Evolutionary conservation across 352 stramenopile species (phyloP).

Genomic region (Phytophthora macrochlamydospora): DNA sequence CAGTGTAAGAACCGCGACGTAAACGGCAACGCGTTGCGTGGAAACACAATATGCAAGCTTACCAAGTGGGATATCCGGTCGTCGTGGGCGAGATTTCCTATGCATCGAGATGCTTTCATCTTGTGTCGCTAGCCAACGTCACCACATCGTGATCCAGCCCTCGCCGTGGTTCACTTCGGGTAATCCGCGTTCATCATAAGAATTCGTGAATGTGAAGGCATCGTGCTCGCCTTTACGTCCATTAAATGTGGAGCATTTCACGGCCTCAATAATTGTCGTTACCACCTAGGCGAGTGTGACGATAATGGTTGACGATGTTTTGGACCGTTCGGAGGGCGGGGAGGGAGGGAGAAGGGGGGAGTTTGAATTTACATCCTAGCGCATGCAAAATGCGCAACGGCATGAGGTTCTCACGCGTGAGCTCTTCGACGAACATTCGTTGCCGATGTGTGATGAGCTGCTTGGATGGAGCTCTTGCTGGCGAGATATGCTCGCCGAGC

Average conservation of each 20-base stretch:
- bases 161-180: background rate
- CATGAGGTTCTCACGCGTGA: conserved; percentile 11
- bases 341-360: background rate
- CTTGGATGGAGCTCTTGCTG: background rate
- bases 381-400: conserved; percentile 13
- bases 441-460: background rate
- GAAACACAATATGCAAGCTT: too few species aligned
- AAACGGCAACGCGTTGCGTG: too few species aligned
- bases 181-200: background rate
- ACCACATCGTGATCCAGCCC: too few species aligned
- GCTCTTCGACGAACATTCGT: conserved; percentile 11
- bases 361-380: conserved; percentile 3
- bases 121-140: too few species aligned
- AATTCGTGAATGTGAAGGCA: conserved; percentile 7
- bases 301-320: conserved; percentile 18
- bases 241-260: background rate
- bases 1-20: too few species aligned
- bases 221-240: conserved; percentile 12
- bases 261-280: conserved; percentile 6
- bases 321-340: conserved; percentile 9
- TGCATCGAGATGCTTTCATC: too few species aligned
- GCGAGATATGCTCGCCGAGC: conserved; percentile 2
- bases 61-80: too few species aligned
- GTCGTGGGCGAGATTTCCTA: too few species aligned
- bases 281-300: background rate